Evolutionary conservation across 2,329 filamentous ascomycete genomes (phyloP).

Genomic region (Botrytis galanthina): DNA sequence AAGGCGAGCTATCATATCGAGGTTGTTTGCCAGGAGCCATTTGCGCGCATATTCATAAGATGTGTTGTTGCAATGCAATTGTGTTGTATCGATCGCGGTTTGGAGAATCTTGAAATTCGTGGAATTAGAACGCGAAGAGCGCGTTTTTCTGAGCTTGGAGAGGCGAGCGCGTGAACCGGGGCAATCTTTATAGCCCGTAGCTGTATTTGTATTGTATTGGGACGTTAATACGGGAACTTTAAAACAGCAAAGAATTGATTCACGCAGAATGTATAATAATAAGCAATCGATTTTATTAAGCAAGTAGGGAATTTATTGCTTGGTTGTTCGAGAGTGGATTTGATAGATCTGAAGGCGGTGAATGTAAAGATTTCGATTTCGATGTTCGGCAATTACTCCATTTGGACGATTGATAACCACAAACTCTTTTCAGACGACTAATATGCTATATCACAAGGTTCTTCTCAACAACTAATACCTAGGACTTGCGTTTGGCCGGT

Average conservation of each 20-base stretch:
- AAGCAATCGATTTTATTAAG: background rate
- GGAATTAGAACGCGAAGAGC: conserved; percentile 16
- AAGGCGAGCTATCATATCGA: conserved; percentile 20
- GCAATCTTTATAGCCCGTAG: background rate
- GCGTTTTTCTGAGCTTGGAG: conserved; percentile 12
- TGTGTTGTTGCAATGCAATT: conserved; percentile 3
- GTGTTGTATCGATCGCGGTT: background rate
- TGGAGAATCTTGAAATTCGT: background rate
- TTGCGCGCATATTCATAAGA: conserved; percentile 13
- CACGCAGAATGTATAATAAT: background rate
- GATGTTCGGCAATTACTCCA: background rate
- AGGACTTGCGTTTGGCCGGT: background rate
- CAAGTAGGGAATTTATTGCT: background rate
- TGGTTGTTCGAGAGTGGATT: background rate
- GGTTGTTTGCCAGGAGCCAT: conserved; percentile 18
- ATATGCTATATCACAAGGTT: background rate
- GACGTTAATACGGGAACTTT: background rate
- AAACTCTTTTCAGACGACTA: background rate
- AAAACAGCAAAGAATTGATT: background rate
- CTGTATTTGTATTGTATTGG: background rate
- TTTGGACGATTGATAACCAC: background rate
- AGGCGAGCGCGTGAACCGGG: conserved; percentile 4
- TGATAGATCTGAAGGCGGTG: background rate
- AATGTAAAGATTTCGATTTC: background rate
- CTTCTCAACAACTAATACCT: background rate